A percentile compares a stretch with the other conserved stretches of the same genome.
phyloP scores from a whole-genome alignment of 1,284 basidiomycete genomes.

The Papiliotrema nemorosa region DNA sequence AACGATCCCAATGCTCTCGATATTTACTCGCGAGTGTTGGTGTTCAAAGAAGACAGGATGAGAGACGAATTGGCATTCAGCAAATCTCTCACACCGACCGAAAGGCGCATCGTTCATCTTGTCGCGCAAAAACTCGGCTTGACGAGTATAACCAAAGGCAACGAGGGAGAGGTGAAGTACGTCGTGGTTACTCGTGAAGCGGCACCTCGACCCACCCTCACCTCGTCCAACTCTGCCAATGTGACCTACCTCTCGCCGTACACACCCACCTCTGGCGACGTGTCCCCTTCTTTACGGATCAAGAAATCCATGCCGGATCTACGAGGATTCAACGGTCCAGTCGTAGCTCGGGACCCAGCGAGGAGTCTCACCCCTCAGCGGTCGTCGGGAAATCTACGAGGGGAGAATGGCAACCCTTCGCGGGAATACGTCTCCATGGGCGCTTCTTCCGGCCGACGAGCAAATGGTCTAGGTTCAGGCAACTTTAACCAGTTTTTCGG shows the following conservation, averaged over 20 bases:
- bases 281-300: constrained; percentile 64
- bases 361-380: constrained; percentile 75
- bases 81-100: constrained; percentile 73
- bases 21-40: constrained; percentile 91
- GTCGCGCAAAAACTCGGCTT: constrained; percentile 94
- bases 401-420: constrained; percentile 61
- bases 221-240: constrained; percentile 57
- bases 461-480: constrained; percentile 15
- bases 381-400: constrained; percentile 86
- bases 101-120: constrained; percentile 88
- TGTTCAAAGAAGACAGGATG: constrained; percentile 98
- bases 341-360: constrained; percentile 66
- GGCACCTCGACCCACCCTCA: constrained; percentile 33
- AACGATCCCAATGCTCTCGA: constrained; percentile 94
- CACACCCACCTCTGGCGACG: constrained; percentile 55
- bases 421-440: constrained; percentile 43
- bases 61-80: constrained; percentile 96
- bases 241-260: constrained; percentile 51
- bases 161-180: constrained; percentile 86
- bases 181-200: constrained; percentile 72
- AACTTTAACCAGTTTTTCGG: constrained; percentile 26
- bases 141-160: constrained; percentile 89
- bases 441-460: constrained; percentile 24
- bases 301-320: constrained; percentile 89
- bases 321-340: constrained; percentile 57